Base-by-base conservation (phyloP, 768 basidiomycete species). In the Trametes gibbosa region DNA sequence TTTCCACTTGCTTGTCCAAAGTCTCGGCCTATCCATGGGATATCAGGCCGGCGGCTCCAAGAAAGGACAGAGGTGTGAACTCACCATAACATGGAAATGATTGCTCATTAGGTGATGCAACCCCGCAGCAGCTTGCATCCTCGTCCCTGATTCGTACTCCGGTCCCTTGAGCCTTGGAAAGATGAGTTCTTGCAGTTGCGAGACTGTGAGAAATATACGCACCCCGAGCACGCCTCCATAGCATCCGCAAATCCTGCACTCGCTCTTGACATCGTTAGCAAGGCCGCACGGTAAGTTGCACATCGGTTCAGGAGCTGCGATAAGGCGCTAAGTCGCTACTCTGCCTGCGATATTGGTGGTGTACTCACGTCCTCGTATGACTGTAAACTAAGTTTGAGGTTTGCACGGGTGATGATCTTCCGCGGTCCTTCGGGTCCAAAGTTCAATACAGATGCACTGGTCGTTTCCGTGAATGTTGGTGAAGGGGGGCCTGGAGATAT, bases 31-130 rank as follows among this genome's bases (percentile, higher is more conserved):
- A 46, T 35, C 41, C 21, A 40, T 24, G 53, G 10, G 0, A 17
- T n/a, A 45, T 42, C 16, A 46, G 19, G n/a, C 23, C 17, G 13
- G 21, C 2, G 10, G 5, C 5, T 7, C 1, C 10, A 16, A 13
- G 12, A 3, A 56, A 52, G 35, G 12, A 40, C 53, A 43, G 6
- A 14, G 37, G 37, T 46, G 23, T 54, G 57, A 9, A 79, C 86
- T 60, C 61, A 93, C 92, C 70, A 98, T 76, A 57, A 98, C 85
- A 72, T 94, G 92, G 83, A 91, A 94, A 64, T 95, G 92, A 70
- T 95, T 96, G 50, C 89, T 86, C 65, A 96, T 87, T 63, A 98
- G 82, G 72, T 95, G 90, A 72, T 96, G 92, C 43, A 98, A 75
- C 5, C 95, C 95, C 19, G 90, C 86, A 25, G 90, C 86, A 27